A percentile compares a stretch with the other conserved stretches of the same genome.
Evolutionary conservation across 345 rosid species (phyloP).

Genomic region (Bruguiera gymnorhiza): DNA sequence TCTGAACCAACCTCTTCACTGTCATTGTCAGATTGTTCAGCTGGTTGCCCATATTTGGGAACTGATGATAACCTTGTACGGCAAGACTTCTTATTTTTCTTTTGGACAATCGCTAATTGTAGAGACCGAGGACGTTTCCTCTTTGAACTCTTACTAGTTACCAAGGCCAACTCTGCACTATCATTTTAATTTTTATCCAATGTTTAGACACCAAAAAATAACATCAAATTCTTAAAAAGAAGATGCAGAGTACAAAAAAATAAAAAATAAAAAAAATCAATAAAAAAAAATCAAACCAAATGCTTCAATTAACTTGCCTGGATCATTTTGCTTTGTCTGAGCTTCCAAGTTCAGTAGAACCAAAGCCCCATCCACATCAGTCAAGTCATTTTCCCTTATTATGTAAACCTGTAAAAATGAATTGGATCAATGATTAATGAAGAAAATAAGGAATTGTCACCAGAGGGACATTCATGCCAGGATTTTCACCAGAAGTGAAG

Average conservation of each 20-base stretch:
- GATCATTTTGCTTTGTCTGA: constrained; percentile 36
- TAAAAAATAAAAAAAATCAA: not conserved
- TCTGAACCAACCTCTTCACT: constrained; percentile 64
- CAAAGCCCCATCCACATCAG: constrained; percentile 63
- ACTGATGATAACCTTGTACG: constrained; percentile 20
- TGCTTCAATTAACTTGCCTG: constrained; percentile 41
- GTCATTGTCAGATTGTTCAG: constrained; percentile 55
- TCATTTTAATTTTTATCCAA: constrained; percentile 12
- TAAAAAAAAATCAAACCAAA: not conserved
- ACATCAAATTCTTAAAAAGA: constrained; percentile 2
- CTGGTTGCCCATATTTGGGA: constrained; percentile 21
- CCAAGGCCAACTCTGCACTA: constrained; percentile 20
- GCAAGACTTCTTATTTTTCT: constrained; percentile 35
- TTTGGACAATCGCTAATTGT: constrained; percentile 37
- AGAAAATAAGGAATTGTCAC: constrained; percentile 3
- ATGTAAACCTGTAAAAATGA: constrained; percentile 46
- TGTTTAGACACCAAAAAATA: constrained; percentile 14
- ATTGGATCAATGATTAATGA: constrained; percentile 2
- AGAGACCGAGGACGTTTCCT: constrained; percentile 48
- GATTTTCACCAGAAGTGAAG: too few relatives aligned
- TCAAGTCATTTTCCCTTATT: constrained; percentile 53
- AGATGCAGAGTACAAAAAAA: constrained; percentile 2
- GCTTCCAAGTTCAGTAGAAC: constrained; percentile 67
- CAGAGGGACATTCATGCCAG: not conserved
- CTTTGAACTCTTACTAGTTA: constrained; percentile 23